Conservation (phyloP, 2,329 filamentous ascomycete genomes). For the Fusarium sp. region DNA sequence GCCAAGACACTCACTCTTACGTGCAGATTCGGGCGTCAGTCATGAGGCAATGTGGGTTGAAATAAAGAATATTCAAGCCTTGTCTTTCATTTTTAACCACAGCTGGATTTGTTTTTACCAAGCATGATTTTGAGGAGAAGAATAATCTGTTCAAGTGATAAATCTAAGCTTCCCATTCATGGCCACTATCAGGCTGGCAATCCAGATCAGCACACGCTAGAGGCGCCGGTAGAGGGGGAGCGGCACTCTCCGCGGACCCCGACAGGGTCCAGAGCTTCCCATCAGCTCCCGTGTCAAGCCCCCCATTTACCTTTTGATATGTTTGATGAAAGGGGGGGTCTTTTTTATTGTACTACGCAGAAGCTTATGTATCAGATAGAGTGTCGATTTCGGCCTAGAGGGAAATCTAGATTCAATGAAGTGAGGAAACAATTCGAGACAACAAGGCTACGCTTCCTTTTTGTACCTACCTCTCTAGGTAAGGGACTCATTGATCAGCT, state of each 20-base stretch:
- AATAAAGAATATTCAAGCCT: neutral
- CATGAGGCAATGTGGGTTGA: neutral
- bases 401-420: neutral
- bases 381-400: neutral
- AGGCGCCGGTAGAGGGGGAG: neutral
- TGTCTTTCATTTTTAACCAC: neutral
- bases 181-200: neutral
- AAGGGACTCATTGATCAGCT: neutral
- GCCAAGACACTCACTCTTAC: neutral
- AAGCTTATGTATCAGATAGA: neutral
- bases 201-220: neutral
- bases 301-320: neutral
- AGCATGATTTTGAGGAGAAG: neutral
- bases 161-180: neutral
- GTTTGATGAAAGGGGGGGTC: neutral
- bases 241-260: slow-evolving; percentile 5
- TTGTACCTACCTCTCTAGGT: neutral
- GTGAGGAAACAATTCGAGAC: neutral
- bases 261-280: neutral
- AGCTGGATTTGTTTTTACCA: neutral
- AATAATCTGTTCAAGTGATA: neutral
- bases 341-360: neutral
- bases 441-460: neutral
- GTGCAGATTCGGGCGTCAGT: neutral
- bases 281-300: neutral